phyloP scores from a whole-genome alignment of 2,329 filamentous ascomycete genomes.

The Botrytis aclada region DNA sequence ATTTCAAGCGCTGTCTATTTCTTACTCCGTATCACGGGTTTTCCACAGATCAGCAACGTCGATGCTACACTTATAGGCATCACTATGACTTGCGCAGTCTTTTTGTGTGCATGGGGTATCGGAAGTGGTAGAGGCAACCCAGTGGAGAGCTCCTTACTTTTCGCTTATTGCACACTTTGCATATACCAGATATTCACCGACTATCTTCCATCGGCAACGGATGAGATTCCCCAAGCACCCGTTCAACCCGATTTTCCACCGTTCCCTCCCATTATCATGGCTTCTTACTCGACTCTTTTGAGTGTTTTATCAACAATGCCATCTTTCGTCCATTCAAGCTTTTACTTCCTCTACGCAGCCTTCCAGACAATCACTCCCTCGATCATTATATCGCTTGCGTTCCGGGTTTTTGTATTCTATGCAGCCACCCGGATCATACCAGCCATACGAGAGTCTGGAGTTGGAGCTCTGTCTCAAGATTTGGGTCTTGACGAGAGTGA shows the following conservation, averaged over 20 bases:
- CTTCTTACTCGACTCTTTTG: slow-evolving; percentile 88
- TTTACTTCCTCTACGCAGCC: slow-evolving; percentile 84
- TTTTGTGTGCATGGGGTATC: slow-evolving; percentile 91
- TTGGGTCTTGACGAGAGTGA: slow-evolving; percentile 83
- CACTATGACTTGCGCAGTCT: slow-evolving; percentile 87
- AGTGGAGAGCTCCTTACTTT: slow-evolving; percentile 90
- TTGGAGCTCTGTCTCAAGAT: slow-evolving; percentile 77
- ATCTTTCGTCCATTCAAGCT: slow-evolving; percentile 74
- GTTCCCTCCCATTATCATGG: slow-evolving; percentile 97
- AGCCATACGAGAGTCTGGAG: slow-evolving; percentile 82
- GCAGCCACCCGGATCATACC: slow-evolving; percentile 94
- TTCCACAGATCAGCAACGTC: slow-evolving; percentile 87
- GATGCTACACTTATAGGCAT: slow-evolving; percentile 92
- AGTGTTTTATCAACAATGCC: slow-evolving; percentile 82
- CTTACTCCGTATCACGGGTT: slow-evolving; percentile 89
- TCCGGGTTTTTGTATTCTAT: slow-evolving; percentile 93
- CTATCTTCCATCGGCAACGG: slow-evolving; percentile 72
- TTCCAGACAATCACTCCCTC: slow-evolving; percentile 95
- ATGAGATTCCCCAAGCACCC: slow-evolving; percentile 51
- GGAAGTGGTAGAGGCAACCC: slow-evolving; percentile 91
- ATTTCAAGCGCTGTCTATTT: slow-evolving; percentile 96
- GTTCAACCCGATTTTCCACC: slow-evolving; percentile 87
- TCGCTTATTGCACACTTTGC: slow-evolving; percentile 97
- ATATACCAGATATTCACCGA: slow-evolving; percentile 99
- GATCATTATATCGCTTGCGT: slow-evolving; percentile 90